A percentile compares a stretch with the other conserved stretches of the same genome.
phyloP scores from a whole-genome alignment of 225 moss, liverwort and hornwort species.

The Marchantia polymorpha region DNA sequence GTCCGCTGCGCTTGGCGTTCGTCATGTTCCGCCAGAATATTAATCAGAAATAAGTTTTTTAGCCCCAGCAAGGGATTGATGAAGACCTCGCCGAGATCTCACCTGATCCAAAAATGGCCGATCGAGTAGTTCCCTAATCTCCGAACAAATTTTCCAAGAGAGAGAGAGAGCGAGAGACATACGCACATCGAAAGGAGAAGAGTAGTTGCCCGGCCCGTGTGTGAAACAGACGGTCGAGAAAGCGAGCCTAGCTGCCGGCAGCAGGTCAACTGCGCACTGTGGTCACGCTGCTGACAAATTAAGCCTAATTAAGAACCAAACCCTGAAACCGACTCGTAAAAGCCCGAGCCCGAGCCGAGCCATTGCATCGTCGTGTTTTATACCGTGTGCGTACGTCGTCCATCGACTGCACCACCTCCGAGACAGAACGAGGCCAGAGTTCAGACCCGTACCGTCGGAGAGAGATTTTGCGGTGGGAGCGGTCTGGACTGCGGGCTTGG shows the following conservation, averaged over 20 bases:
- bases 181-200: not conserved
- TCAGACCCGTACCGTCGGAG: not conserved
- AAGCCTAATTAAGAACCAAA: not conserved
- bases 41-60: not conserved
- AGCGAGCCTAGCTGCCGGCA: not conserved
- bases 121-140: not conserved
- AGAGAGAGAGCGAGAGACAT: no score
- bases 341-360: not conserved
- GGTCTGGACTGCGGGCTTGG: not conserved
- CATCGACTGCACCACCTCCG: not conserved
- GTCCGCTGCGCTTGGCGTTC: constrained; percentile 11
- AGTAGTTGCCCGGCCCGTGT: not conserved
- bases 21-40: not conserved
- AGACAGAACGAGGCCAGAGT: not conserved
- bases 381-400: no score
- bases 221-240: constrained; percentile 1
- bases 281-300: not conserved
- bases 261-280: no score
- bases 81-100: not conserved
- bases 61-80: not conserved
- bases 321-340: not conserved
- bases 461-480: not conserved
- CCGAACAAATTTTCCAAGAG: not conserved
- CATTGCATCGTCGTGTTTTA: not conserved
- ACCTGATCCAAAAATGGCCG: not conserved